Percentiles rank a stretch among this genome's conserved stretches.
Conservation (phyloP, 768 basidiomycete genomes). For the Macrolepiota dolichaula region DNA sequence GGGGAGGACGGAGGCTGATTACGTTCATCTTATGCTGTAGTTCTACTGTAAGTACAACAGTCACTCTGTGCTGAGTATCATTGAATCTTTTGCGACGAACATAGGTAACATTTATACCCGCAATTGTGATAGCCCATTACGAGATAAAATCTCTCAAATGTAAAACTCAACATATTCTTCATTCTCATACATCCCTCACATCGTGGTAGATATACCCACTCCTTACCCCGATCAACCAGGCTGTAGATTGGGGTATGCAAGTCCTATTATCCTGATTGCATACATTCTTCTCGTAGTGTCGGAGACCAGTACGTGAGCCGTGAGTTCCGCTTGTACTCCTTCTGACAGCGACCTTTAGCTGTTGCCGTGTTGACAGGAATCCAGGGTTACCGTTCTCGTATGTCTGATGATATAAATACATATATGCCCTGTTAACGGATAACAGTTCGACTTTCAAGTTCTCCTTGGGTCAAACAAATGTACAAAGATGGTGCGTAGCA, state of each 20-base stretch:
- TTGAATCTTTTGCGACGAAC: background rate
- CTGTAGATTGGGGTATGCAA: constrained; percentile 29
- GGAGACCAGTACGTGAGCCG: constrained; percentile 34
- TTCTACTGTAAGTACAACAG: constrained; percentile 14
- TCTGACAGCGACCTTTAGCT: constrained; percentile 18
- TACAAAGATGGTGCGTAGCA: constrained; percentile 33
- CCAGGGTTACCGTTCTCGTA: constrained; percentile 35
- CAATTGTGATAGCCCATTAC: constrained; percentile 26
- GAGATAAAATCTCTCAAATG: constrained; percentile 33
- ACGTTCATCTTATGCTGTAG: constrained; percentile 27
- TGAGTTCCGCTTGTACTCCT: background rate
- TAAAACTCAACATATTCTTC: constrained; percentile 14
- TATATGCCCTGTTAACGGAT: background rate
- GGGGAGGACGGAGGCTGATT: constrained; percentile 33
- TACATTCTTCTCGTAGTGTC: constrained; percentile 35
- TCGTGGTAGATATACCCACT: constrained; percentile 15
- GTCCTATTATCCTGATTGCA: constrained; percentile 32
- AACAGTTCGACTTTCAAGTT: constrained; percentile 31
- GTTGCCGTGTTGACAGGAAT: constrained; percentile 34
- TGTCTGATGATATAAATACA: constrained; percentile 13
- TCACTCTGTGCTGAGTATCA: background rate
- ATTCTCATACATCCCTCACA: background rate
- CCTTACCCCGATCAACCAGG: constrained; percentile 20
- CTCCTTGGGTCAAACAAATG: constrained; percentile 33
- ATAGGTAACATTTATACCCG: constrained; percentile 29